Evolutionary conservation across 768 basidiomycete genomes (phyloP), one percentile per base, ranked within the genome.

Genomic region (Termitomyces sp.): DNA sequence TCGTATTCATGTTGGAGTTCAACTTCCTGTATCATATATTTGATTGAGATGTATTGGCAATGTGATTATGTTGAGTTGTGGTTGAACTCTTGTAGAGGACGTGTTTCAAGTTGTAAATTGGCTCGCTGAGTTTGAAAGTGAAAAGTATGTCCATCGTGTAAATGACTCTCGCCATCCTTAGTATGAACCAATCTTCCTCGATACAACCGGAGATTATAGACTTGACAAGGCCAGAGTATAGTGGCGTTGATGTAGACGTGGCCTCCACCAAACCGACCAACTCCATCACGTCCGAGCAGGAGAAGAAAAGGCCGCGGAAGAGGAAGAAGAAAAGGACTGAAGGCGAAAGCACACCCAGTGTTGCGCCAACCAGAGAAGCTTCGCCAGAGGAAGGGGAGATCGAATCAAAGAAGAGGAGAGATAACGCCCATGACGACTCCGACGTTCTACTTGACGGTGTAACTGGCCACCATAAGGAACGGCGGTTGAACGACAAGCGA

Each of bases 201-300:
- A 61, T 60, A 56, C 43, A 51, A 31, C 57, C 53, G 42, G 70
- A 71, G 56, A 65, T 74, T 32, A 74, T 74, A 50, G 74, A 75
- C 59, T 68, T 74, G 21, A 74, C 73, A 3, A 54, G 54, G 9
- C 35, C 56, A 10, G 55, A 53, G 38, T 25, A 40, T 54, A 40
- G 47, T 41, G 34, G 19, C 53, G n/a, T 51, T 16, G 56, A 58
- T 17, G 35, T 52, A 29, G 50, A 55, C 17, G 48, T 45, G 16
- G 29, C 37, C 7, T n/a, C 29, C 27, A n/a, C 10, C 2, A 43
- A 29, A 31, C 0, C 25, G 25, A 46, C 23, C 12, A 34, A 29
- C 9, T 5, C 49, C 2, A 17, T 27, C 29, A 32, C 12, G 10
- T 38, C 35, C 12, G 59, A 60, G n/a, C 45, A 19, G 29, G 57